Evolutionary conservation across 169 alveolate species (phyloP).

Genomic region (Pseudocohnilembus persalinus): DNA sequence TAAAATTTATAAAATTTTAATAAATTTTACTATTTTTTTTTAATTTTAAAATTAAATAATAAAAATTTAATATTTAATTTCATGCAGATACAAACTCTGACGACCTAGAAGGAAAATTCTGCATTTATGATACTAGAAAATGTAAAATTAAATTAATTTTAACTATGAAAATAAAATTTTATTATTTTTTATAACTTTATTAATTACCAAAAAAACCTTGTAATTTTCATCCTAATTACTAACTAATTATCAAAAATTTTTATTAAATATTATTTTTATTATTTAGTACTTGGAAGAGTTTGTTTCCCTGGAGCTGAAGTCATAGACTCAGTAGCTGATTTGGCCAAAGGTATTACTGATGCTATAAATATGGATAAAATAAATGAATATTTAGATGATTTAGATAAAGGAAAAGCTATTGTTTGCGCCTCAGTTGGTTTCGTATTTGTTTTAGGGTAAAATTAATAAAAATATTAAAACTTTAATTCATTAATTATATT

Average conservation of each 20-base stretch:
- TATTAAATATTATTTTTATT: too few species aligned
- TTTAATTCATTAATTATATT: too few species aligned
- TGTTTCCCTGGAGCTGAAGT: neutral
- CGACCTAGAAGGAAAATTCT: too few species aligned
- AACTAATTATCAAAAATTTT: too few species aligned
- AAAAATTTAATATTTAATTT: too few species aligned
- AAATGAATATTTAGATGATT: constrained; percentile 2
- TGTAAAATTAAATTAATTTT: neutral
- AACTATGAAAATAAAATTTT: too few species aligned
- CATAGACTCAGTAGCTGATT: too few species aligned
- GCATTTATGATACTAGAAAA: neutral
- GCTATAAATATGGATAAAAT: neutral
- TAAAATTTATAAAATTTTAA: neutral
- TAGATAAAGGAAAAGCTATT: neutral
- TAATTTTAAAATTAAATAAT: neutral
- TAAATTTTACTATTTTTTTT: neutral
- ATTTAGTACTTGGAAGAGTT: neutral
- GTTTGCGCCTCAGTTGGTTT: constrained; percentile 19
- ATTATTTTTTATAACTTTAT: too few species aligned
- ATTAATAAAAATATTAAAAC: too few species aligned
- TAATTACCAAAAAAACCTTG: too few species aligned
- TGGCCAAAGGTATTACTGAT: neutral
- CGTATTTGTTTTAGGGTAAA: constrained; percentile 16
- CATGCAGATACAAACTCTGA: too few species aligned
- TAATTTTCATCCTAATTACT: too few species aligned